phyloP scores from a whole-genome alignment of 2,329 filamentous ascomycete genomes.

The Ustilaginoidea virens region DNA sequence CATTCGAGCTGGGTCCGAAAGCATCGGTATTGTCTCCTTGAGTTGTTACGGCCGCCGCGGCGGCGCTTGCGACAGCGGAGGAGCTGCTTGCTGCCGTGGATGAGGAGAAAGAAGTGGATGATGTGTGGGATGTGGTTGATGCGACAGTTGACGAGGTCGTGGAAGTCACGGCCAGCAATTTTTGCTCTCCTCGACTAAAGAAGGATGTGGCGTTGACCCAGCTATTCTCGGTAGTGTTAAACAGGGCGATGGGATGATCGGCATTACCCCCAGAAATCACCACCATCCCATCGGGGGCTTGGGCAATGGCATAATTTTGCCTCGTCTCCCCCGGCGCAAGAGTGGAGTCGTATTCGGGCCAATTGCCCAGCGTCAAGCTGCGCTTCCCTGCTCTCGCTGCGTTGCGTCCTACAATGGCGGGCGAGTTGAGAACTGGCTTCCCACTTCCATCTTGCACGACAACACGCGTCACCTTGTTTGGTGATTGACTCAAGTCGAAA shows the following conservation, averaged over 20 bases:
- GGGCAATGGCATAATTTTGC: conserved; percentile 56
- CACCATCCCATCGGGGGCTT: conserved; percentile 48
- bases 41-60: too few species aligned
- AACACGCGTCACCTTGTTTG: conserved; percentile 59
- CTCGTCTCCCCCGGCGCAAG: conserved; percentile 49
- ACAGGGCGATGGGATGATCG: conserved; percentile 56
- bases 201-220: conserved; percentile 61
- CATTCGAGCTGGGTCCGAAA: conserved; percentile 20
- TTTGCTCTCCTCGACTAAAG: conserved; percentile 34
- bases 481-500: conserved; percentile 59
- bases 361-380: conserved; percentile 44
- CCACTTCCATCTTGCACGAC: conserved; percentile 50
- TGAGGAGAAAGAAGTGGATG: conserved; percentile 7
- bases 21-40: too few species aligned
- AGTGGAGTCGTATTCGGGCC: conserved; percentile 66
- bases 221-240: conserved; percentile 56
- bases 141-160: conserved; percentile 14
- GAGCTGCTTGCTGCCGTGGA: conserved; percentile 7
- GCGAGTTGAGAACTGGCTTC: conserved; percentile 29
- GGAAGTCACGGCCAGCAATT: conserved; percentile 18
- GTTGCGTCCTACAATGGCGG: conserved; percentile 19
- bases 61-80: background rate
- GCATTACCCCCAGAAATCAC: conserved; percentile 65
- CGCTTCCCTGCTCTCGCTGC: conserved; percentile 9
- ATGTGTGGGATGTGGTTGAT: conserved; percentile 8